phyloP scores from a whole-genome alignment of 345 rosid genomes.

The Mallotus nudiflorus region DNA sequence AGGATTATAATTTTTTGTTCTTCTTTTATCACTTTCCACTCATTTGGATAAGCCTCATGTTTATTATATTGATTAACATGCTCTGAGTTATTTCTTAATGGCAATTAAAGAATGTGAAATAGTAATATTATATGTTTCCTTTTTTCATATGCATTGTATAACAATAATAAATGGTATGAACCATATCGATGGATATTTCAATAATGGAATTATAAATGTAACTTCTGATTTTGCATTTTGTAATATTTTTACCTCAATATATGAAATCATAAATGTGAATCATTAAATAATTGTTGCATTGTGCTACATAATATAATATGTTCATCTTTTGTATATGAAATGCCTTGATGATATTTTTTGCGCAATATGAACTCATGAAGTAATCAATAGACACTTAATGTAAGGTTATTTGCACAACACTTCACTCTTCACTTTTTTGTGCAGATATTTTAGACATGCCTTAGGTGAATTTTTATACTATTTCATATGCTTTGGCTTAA shows the following conservation, averaged over 20 bases:
- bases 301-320: not conserved
- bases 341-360: not conserved
- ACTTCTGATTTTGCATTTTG: not conserved
- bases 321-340: no score
- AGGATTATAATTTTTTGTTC: no score
- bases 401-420: no score
- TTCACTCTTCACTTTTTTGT: conserved; percentile 10
- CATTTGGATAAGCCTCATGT: no score
- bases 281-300: not conserved
- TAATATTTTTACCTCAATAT: not conserved
- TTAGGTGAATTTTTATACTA: conserved; percentile 76
- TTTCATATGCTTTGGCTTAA: conserved; percentile 64
- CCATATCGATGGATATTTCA: conserved; percentile 98
- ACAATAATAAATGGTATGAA: conserved; percentile 68
- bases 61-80: no score
- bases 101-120: no score
- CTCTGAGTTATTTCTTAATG: no score
- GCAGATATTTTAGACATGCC: conserved; percentile 81
- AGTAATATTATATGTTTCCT: not conserved
- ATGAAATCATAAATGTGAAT: not conserved
- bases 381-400: not conserved
- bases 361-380: not conserved
- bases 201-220: conserved; percentile 62
- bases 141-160: conserved; percentile 32
- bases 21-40: no score